Base-by-base conservation (phyloP, 1,284 basidiomycete genomes). In the Ustilago tritici region DNA sequence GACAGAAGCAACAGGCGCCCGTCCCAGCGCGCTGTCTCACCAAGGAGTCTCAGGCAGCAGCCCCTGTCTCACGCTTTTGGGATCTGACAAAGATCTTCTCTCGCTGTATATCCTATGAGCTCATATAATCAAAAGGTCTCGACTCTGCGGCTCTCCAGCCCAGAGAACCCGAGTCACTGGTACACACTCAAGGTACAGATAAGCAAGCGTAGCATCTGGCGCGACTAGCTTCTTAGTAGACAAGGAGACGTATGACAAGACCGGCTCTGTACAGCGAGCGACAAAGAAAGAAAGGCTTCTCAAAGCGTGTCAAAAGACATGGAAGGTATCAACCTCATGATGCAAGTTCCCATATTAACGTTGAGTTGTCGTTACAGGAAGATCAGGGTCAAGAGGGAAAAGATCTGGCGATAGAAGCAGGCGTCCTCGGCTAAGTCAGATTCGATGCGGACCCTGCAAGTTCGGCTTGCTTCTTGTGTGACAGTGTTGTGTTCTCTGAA, bases 341-440 rank as follows among this genome's bases (percentile, higher is more conserved):
- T 28, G 23, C 31, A 54, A n/a, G 34, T 32, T 17, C 34, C 28
- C 56, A 31, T 57, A 8, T 57, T 17, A 23, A 31, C 10, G 23
- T 47, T 41, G 40, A 32, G 46, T 59, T 46, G 43, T 23, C 7
- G 46, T 1, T 17, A n/a, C 23, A 32, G n/a, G 43, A 59, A 34
- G 43, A 19, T n/a, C 17, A 46, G 43, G 35, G 56, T 7, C 40
- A 23, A 46, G 56, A 35, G 40, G 23, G 38, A 28, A 32, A 38
- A 35, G 54, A 28, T 31, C 31, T 15, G 60, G 41, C 52, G 60
- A 62, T 62, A 62, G 40, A 55, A 62, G 14, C 40, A 55, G 60
- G 60, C 60, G 40, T 5, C 23, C 60, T 54, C 53, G 60, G 53
- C 53, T 62, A 62, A 62, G 59, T 19, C 49, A n/a, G 35, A 28